phyloP scores from a whole-genome alignment of 805 yeast species.

The Cyberlindnera bimundalis region DNA sequence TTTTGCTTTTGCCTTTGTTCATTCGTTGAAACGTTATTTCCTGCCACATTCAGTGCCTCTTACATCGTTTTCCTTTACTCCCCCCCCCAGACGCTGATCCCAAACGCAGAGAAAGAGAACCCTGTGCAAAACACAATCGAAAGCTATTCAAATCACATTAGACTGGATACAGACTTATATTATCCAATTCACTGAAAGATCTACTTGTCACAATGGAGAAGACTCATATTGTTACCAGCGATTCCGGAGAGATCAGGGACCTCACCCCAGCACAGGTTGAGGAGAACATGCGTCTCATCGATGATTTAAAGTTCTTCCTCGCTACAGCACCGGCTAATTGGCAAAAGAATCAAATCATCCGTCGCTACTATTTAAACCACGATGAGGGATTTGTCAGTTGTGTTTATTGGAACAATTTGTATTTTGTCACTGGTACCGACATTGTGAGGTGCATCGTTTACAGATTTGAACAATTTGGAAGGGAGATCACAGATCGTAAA shows the following conservation, averaged over 20 bases:
- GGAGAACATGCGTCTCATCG: conserved; percentile 60
- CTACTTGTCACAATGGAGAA: conserved; percentile 7
- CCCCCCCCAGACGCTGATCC: background rate
- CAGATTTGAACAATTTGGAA: conserved; percentile 85
- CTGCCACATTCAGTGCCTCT: no score
- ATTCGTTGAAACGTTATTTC: conserved; percentile 9
- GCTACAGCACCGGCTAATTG: conserved; percentile 95
- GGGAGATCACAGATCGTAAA: conserved; percentile 79
- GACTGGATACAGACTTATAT: no score
- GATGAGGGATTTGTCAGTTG: conserved; percentile 93
- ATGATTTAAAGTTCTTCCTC: conserved; percentile 78
- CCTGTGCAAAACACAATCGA: no score
- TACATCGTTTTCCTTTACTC: background rate
- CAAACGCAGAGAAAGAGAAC: no score
- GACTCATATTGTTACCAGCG: conserved; percentile 6
- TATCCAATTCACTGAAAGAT: no score
- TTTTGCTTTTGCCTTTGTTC: no score
- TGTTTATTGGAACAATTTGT: conserved; percentile 86
- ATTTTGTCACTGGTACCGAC: conserved; percentile 93
- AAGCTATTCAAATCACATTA: no score
- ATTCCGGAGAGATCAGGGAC: conserved; percentile 2
- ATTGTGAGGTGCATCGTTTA: conserved; percentile 89
- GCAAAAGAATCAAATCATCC: conserved; percentile 82
- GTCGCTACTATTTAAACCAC: conserved; percentile 79
- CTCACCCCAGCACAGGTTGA: conserved; percentile 31